Base-by-base conservation (phyloP, 352 stramenopile species). In the Phytophthora pini region DNA sequence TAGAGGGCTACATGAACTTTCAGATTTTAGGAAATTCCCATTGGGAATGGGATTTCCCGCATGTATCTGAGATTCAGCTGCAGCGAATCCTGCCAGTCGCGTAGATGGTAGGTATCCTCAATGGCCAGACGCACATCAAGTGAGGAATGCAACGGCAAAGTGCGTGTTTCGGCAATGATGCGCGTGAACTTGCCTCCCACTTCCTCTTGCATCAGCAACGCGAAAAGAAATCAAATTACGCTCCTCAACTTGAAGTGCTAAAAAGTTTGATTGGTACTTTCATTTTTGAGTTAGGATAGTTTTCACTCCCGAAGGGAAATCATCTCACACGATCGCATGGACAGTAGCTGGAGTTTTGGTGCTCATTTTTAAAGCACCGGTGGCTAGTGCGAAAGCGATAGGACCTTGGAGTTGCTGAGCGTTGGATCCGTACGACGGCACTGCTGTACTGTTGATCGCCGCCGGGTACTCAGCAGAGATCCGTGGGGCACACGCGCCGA, bases 401-500 rank as follows among this genome's bases (percentile, higher is more conserved):
- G 66, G 66, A 6, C 66, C 66, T 40, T 74, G 53, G 20, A 70
- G 36, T 32, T 70, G 36, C 36, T 65, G 38, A 15, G 66, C 49
- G 34, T 24, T 70, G 24, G 71, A 63, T 29, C 67, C 71, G 40
- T 79, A 79, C 5, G 61, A 68, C 26, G 62, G 47, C 38, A 60
- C 29, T 0, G 55, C 9, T 9, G 55, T 64, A 45, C 46, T 67
- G 58, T 56, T 70, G 44, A 76, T 68, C 5, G 46, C 51, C 32
- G 57, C 48, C 10, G 65, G 66, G 44, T 67, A 73, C n/a, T 68
- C 66, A 24, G 20, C 24, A 9, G 40, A 24, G 8, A 24, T 17
- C 4, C 61, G 63, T 4, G 70, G 73, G 1, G 61, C 56, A 48
- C 71, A 79, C 17, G 57, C 61, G 4, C 74, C 72, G 24, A 80